phyloP scores from a whole-genome alignment of 2,329 filamentous ascomycete species.

The Ophiostoma triangulosporum region DNA sequence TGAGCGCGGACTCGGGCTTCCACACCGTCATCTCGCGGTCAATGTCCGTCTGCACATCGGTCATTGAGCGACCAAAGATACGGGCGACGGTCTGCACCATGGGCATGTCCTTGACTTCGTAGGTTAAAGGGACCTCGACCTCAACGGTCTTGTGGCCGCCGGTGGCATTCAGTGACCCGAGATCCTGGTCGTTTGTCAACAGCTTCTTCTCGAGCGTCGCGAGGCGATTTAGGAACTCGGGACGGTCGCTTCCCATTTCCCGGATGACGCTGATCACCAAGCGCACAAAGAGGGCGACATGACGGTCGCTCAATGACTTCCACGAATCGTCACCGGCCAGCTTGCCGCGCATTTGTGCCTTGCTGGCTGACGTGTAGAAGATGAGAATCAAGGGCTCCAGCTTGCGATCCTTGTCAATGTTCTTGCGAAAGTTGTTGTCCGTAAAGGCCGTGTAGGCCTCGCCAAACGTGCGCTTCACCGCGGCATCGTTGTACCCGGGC shows the following conservation, averaged over 20 bases:
- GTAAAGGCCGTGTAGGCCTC: constrained; percentile 90
- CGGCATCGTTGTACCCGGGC: constrained; percentile 80
- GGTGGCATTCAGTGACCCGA: constrained; percentile 46
- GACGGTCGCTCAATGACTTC: constrained; percentile 85
- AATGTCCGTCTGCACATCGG: constrained; percentile 76
- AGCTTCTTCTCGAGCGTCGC: constrained; percentile 83
- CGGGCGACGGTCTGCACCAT: constrained; percentile 76
- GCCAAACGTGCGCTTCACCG: constrained; percentile 86
- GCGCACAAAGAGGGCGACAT: constrained; percentile 87
- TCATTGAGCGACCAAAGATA: constrained; percentile 69
- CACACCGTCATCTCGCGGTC: constrained; percentile 66
- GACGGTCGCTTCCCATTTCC: constrained; percentile 71
- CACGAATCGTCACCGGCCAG: constrained; percentile 69
- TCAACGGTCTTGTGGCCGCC: constrained; percentile 56
- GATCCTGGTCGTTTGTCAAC: constrained; percentile 82
- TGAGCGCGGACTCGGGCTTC: constrained; percentile 84
- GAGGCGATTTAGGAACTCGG: constrained; percentile 69
- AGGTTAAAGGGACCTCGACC: constrained; percentile 67
- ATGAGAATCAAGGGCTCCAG: constrained; percentile 89
- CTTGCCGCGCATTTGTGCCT: constrained; percentile 66
- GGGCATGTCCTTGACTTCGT: constrained; percentile 95
- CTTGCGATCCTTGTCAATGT: constrained; percentile 84
- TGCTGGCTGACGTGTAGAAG: constrained; percentile 89
- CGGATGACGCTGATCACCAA: constrained; percentile 68
- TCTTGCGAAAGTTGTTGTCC: constrained; percentile 73